These are phyloP conservation scores for Macrophomina phaseolina DNA, from an alignment of 2,329 filamentous ascomycete genomes.

Conservation along the genomic window DNA sequence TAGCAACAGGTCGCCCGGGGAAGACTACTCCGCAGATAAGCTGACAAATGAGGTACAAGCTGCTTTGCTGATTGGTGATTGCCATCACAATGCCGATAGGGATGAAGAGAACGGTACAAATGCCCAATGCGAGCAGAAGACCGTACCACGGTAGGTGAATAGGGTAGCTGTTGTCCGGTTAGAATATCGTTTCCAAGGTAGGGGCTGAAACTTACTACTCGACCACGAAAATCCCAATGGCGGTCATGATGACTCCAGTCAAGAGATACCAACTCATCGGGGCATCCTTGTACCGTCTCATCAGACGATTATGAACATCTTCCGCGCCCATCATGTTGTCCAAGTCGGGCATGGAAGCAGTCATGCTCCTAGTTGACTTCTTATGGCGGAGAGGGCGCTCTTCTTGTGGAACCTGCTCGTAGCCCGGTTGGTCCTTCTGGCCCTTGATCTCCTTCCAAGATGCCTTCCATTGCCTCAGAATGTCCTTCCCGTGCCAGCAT, in stretches of 20 bases:
- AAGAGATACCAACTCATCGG: conserved; percentile 81
- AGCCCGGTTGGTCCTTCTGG: conserved; percentile 35
- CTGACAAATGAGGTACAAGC: conserved; percentile 85
- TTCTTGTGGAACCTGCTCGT: conserved; percentile 48
- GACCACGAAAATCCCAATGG: conserved; percentile 81
- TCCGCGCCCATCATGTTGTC: conserved; percentile 69
- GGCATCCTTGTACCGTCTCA: conserved; percentile 82
- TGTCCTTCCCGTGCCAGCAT: conserved; percentile 85
- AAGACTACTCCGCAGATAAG: conserved; percentile 82
- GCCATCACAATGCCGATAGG: conserved; percentile 93
- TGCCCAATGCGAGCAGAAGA: conserved; percentile 75
- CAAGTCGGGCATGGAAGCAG: conserved; percentile 43
- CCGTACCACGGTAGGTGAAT: conserved; percentile 88
- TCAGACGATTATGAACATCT: conserved; percentile 83
- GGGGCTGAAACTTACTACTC: conserved; percentile 68
- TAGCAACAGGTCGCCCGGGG: conserved; percentile 83
- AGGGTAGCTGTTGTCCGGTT: conserved; percentile 52
- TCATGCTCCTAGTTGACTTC: conserved; percentile 35
- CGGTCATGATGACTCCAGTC: conserved; percentile 77
- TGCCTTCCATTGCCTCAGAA: conserved; percentile 75
- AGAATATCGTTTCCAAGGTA: conserved; percentile 31
- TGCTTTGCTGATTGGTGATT: conserved; percentile 87
- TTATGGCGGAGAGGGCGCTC: conserved; percentile 30
- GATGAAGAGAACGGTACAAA: conserved; percentile 83
- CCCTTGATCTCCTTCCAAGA: conserved; percentile 68